phyloP scores from a whole-genome alignment of 2,329 filamentous ascomycete species.

The Stagonosporopsis tanaceti region DNA sequence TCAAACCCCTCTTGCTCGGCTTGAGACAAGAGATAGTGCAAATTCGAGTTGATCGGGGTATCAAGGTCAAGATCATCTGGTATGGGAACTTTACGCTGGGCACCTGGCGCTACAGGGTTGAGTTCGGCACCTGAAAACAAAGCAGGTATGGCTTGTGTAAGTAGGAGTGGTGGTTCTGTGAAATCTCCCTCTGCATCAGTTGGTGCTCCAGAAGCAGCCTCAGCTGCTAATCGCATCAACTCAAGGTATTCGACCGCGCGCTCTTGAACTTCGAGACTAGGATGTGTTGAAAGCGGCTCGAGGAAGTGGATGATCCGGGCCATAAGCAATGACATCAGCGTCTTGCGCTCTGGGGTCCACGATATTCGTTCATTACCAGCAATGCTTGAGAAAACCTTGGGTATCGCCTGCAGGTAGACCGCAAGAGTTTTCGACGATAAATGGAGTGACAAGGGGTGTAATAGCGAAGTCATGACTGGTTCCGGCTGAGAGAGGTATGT shows the following conservation, averaged over 20 bases:
- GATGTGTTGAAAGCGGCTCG: conserved; percentile 80
- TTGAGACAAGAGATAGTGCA: conserved; percentile 70
- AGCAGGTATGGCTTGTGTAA: conserved; percentile 89
- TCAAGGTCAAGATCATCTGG: conserved; percentile 81
- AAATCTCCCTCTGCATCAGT: conserved; percentile 69
- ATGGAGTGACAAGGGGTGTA: conserved; percentile 70
- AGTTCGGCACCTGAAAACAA: conserved; percentile 87
- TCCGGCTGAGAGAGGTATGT: conserved; percentile 74
- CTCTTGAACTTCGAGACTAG: conserved; percentile 92
- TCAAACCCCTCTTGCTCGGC: conserved; percentile 56
- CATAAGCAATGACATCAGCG: conserved; percentile 77
- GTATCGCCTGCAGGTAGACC: conserved; percentile 81
- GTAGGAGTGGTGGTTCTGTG: conserved; percentile 77
- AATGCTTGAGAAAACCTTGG: conserved; percentile 82
- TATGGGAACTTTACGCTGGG: conserved; percentile 85
- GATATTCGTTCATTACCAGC: conserved; percentile 68
- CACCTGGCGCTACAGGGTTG: conserved; percentile 85
- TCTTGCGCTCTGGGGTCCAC: conserved; percentile 79
- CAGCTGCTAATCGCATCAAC: conserved; percentile 83
- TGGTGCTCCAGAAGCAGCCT: conserved; percentile 73
- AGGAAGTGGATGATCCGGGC: conserved; percentile 82
- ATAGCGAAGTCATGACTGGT: conserved; percentile 74
- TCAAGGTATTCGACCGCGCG: conserved; percentile 92
- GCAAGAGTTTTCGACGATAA: conserved; percentile 73
- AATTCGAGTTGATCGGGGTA: conserved; percentile 78